phyloP scores from a whole-genome alignment of 148 eudicot genomes.

The Rheum nobile region DNA sequence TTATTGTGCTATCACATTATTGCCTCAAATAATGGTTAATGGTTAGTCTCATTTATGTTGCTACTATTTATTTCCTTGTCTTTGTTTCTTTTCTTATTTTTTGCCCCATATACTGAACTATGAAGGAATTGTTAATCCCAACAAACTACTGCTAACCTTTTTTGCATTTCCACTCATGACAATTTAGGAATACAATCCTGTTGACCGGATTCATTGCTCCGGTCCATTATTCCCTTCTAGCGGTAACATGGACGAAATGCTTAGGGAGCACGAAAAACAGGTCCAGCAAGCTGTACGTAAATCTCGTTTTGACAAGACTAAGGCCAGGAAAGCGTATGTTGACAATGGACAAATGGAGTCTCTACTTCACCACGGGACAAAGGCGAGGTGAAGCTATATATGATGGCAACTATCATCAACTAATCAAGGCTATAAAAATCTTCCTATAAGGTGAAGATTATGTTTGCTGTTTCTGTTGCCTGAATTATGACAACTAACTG shows the following conservation, averaged over 20 bases:
- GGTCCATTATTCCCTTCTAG: conserved; percentile 56
- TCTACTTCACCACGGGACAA: conserved; percentile 18
- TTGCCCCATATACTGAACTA: background rate
- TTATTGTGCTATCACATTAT: background rate
- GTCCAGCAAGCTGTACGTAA: conserved; percentile 59
- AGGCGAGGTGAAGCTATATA: background rate
- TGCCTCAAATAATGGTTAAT: background rate
- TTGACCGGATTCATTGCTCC: conserved; percentile 46
- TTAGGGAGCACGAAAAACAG: conserved; percentile 59
- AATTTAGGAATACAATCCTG: conserved; percentile 23
- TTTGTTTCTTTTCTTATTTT: background rate
- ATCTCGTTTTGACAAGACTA: conserved; percentile 49
- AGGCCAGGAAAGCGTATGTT: conserved; percentile 20
- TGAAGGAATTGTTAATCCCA: too few species aligned
- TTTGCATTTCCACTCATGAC: background rate
- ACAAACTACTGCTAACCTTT: background rate
- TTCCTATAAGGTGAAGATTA: background rate
- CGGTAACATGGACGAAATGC: conserved; percentile 62
- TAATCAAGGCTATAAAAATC: background rate
- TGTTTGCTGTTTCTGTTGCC: background rate
- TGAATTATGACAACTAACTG: background rate
- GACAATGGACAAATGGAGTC: conserved; percentile 49
- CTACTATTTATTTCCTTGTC: background rate
- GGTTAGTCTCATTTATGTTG: background rate
- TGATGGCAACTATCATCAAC: background rate